Percentiles rank a stretch among this genome's conserved stretches.
Evolutionary conservation across 1,139 yeast genomes (phyloP).

Genomic region (Blastobotrys malaysiensis): DNA sequence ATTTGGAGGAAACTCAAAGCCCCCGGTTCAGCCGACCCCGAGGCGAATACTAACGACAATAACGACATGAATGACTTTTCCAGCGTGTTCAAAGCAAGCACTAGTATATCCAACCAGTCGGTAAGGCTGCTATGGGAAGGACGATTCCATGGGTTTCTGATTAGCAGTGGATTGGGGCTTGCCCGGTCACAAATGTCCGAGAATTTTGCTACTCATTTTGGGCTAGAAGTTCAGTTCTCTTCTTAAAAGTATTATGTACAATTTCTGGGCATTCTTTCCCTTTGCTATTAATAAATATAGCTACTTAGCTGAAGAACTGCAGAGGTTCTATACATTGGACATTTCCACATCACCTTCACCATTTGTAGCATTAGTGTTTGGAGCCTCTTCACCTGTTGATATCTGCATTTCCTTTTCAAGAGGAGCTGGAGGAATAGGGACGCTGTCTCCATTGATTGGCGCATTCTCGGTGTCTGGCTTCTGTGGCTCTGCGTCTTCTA

Average conservation of each 20-base stretch:
- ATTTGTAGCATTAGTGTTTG: neutral
- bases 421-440: neutral
- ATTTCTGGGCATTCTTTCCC: neutral
- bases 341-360: constrained; percentile 1
- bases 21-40: constrained; percentile 1
- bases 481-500: neutral
- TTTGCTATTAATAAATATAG: neutral
- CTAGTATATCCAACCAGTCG: constrained; percentile 60
- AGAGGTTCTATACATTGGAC: neutral
- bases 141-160: constrained; percentile 67
- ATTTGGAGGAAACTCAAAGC: constrained; percentile 43
- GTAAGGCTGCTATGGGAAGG: constrained; percentile 84
- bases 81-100: constrained; percentile 69
- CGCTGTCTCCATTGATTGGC: neutral
- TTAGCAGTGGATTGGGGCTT: constrained; percentile 68
- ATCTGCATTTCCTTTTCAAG: neutral
- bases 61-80: constrained; percentile 34
- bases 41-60: constrained; percentile 9
- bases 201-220: constrained; percentile 23
- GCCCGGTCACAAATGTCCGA: constrained; percentile 21
- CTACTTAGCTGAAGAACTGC: neutral
- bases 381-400: neutral
- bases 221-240: constrained; percentile 37
- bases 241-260: constrained; percentile 13
- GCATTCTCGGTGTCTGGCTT: neutral